A percentile compares a stretch with the other conserved stretches of the same genome.
These are phyloP conservation scores for Coleophoma eucalyptorum DNA, from an alignment of 2,329 filamentous ascomycete species.

Conservation along the genomic window DNA sequence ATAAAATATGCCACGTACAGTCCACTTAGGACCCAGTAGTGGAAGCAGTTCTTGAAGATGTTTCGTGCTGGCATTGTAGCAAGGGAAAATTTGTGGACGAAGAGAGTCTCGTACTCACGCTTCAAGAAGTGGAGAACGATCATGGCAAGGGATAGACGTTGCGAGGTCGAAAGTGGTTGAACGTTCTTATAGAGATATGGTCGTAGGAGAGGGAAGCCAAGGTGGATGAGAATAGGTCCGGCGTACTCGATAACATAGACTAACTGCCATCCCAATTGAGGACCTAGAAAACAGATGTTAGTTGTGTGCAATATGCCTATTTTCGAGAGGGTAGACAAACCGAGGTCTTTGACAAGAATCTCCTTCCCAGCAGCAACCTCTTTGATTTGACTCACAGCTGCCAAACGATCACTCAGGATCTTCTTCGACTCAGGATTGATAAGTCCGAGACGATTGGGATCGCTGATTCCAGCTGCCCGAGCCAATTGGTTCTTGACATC, in stretches of 20 bases:
- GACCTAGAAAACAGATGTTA: constrained; percentile 49
- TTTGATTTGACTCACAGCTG: constrained; percentile 43
- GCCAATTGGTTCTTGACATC: constrained; percentile 55
- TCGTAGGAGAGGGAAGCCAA: constrained; percentile 66
- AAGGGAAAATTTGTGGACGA: constrained; percentile 90
- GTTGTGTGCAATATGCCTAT: constrained; percentile 4
- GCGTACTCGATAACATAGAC: constrained; percentile 96
- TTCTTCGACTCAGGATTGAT: constrained; percentile 58
- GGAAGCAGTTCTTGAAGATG: constrained; percentile 91
- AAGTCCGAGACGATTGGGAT: constrained; percentile 60
- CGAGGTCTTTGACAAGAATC: constrained; percentile 89
- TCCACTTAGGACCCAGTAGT: constrained; percentile 89
- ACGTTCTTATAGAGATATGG: constrained; percentile 62
- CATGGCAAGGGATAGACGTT: constrained; percentile 71
- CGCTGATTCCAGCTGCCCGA: constrained; percentile 43
- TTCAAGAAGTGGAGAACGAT: constrained; percentile 85
- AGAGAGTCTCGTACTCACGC: constrained; percentile 91
- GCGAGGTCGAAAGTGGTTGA: constrained; percentile 57
- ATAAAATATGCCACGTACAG: constrained; percentile 79
- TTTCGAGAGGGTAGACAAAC: constrained; percentile 42
- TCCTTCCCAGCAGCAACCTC: constrained; percentile 46
- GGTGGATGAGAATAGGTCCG: constrained; percentile 86
- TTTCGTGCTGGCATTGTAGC: constrained; percentile 90
- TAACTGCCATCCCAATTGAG: constrained; percentile 86
- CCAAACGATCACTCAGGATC: constrained; percentile 59